A percentile compares a stretch with the other conserved stretches of the same genome.
phyloP scores from a whole-genome alignment of 2,329 filamentous ascomycete genomes.

The Colletotrichum sublineola region DNA sequence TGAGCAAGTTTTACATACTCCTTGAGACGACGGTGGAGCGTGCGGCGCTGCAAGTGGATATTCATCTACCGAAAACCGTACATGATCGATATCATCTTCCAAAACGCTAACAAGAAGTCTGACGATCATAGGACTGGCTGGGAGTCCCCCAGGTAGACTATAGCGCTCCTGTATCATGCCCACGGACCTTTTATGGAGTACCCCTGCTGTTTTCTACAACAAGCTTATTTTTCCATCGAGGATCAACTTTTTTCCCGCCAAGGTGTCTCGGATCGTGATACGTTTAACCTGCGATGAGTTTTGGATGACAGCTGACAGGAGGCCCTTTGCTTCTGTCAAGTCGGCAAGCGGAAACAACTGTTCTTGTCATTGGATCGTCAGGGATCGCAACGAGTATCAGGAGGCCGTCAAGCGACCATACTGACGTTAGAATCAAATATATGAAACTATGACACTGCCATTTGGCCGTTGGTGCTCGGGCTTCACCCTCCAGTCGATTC shows the following conservation, averaged over 20 bases:
- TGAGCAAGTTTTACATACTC: conserved; percentile 35
- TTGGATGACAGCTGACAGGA: conserved; percentile 40
- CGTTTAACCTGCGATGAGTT: conserved; percentile 18
- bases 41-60: conserved; percentile 1
- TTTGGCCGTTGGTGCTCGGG: conserved; percentile 3
- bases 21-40: conserved; percentile 10
- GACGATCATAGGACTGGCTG: neutral
- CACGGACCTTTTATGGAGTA: neutral
- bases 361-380: neutral
- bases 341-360: conserved; percentile 3
- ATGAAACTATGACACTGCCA: conserved; percentile 19
- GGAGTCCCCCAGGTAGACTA: neutral
- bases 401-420: neutral
- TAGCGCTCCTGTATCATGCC: conserved; percentile 16
- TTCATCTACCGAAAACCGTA: conserved; percentile 36
- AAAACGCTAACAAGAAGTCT: neutral
- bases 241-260: neutral
- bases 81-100: conserved; percentile 11
- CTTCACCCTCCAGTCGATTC: conserved; percentile 17
- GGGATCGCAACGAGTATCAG: neutral
- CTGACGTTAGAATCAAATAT: neutral
- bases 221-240: conserved; percentile 30
- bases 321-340: conserved; percentile 9
- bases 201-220: conserved; percentile 3
- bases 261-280: conserved; percentile 25